Base-by-base conservation (phyloP, 1,139 yeast species). In the Scheffersomyces illinoinensis region DNA sequence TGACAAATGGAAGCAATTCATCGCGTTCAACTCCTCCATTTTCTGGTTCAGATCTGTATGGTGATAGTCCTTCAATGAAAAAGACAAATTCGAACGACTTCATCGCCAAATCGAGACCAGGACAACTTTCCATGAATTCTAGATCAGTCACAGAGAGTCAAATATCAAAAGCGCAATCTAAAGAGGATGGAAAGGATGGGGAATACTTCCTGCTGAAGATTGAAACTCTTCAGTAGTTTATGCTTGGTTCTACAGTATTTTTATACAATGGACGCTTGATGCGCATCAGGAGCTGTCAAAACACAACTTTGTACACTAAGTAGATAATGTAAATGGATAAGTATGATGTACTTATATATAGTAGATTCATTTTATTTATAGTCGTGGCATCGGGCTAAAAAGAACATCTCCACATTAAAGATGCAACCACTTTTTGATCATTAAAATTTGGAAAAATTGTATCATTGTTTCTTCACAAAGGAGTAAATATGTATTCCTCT, bases 61-160 rank as follows among this genome's bases (percentile, higher is more conserved):
- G 57, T 46, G 66, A 59, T 2, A 66, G 68, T 50, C 75, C 76
- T 6, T 60, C 58, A 47, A 64, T 71, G 18, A 66, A 66, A 56
- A 75, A 74, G 58, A 64, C 76, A 3, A 71, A 70, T 53, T 75
- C 78, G 7, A 71, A 71, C 57, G 79, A 75, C 49, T 61, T 53
- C 54, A 56, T 66, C 43, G 54, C 60, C 55, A 57, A 63, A 50
- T 61, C 39, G 4, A 69, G 81, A 59, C 82, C 82, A 0, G 78
- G 77, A 3, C 77, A 75, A 58, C 70, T 77, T 52, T 60, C 71
- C 3, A 61, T 70, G 60, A 65, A 65, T 50, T 72, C 66, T 54
- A 67, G 81, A 58, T 76, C 82, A 1, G 71, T 67, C 18, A 78
- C 83, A 1, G 83, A 79, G 53, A 75, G 79, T 58, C 65, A 65